Percentiles rank a stretch among this genome's conserved stretches.
Evolutionary conservation across 2,329 filamentous ascomycete genomes (phyloP).

Genomic region (Fusarium vanettenii): DNA sequence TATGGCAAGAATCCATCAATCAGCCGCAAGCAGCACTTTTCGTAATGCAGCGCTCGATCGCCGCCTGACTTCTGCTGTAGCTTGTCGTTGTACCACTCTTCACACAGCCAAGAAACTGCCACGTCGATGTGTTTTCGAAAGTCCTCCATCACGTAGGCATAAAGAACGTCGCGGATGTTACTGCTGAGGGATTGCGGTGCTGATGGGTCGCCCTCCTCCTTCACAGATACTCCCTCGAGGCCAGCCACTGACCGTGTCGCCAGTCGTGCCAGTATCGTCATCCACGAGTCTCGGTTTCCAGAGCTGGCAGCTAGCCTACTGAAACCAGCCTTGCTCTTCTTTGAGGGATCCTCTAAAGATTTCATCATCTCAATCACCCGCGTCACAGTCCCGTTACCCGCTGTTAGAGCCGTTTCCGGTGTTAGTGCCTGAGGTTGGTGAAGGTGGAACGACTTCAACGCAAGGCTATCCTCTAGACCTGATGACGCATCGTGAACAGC

Average conservation of each 20-base stretch:
- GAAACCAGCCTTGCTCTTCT: conserved; percentile 78
- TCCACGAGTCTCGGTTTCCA: conserved; percentile 89
- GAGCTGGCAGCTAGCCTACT: conserved; percentile 85
- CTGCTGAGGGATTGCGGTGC: conserved; percentile 66
- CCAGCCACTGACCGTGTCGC: conserved; percentile 82
- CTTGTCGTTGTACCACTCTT: conserved; percentile 97
- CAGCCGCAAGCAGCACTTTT: conserved; percentile 82
- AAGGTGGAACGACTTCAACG: conserved; percentile 82
- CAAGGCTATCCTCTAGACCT: conserved; percentile 59
- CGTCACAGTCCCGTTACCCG: conserved; percentile 78
- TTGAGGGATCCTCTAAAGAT: conserved; percentile 74
- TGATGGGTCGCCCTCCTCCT: conserved; percentile 63
- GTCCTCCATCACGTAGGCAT: conserved; percentile 89
- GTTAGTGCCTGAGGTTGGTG: conserved; percentile 81
- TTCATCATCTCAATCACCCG: conserved; percentile 84
- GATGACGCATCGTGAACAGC: conserved; percentile 59
- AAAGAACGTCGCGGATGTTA: conserved; percentile 82
- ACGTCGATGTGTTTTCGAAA: conserved; percentile 91
- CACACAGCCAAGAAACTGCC: conserved; percentile 92
- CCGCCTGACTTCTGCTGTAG: conserved; percentile 55
- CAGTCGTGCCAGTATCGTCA: conserved; percentile 85
- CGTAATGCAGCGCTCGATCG: conserved; percentile 74
- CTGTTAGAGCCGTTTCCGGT: conserved; percentile 76
- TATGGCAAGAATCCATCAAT: conserved; percentile 91
- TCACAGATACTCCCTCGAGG: conserved; percentile 70